Evolutionary conservation across 2,329 filamentous ascomycete genomes (phyloP).

Genomic region (Didymella exigua): DNA sequence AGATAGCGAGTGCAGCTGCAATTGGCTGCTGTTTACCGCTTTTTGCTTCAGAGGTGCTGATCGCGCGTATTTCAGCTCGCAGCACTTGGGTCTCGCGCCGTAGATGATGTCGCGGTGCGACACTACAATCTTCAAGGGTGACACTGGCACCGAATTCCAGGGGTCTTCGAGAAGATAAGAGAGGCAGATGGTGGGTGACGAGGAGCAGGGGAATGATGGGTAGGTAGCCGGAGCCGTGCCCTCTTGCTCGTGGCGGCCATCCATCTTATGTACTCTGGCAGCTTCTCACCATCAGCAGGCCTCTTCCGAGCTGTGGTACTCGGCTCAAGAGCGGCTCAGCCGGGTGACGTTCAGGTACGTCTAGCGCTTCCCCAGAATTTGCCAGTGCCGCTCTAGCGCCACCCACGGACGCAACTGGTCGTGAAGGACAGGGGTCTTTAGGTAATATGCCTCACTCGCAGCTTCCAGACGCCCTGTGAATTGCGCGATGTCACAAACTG

Average conservation of each 20-base stretch:
- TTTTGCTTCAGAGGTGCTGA: slow-evolving; percentile 22
- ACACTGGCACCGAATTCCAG: slow-evolving; percentile 12
- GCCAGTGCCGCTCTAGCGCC: slow-evolving; percentile 6
- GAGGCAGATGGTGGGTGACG: neutral
- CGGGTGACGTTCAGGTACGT: neutral
- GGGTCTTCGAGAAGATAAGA: slow-evolving; percentile 7
- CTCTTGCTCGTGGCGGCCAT: neutral
- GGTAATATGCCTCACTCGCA: slow-evolving; percentile 33
- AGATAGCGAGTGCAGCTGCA: slow-evolving; percentile 35
- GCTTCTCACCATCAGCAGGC: neutral
- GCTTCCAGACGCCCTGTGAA: slow-evolving; percentile 1
- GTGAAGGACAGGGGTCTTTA: slow-evolving; percentile 24
- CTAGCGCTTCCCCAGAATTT: slow-evolving; percentile 24
- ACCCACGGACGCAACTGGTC: slow-evolving; percentile 23
- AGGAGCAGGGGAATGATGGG: neutral
- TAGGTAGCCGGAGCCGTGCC: slow-evolving; percentile 9
- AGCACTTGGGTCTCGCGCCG: neutral
- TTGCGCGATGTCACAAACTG: slow-evolving; percentile 21
- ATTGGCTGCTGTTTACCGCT: slow-evolving; percentile 44
- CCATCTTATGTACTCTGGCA: slow-evolving; percentile 1
- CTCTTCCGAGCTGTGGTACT: slow-evolving; percentile 3
- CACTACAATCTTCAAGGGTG: slow-evolving; percentile 24
- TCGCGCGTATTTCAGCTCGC: slow-evolving; percentile 1
- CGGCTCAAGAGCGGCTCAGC: neutral
- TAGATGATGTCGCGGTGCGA: slow-evolving; percentile 21